These are phyloP conservation scores for Amanita thiersii DNA, from an alignment of 768 basidiomycete genomes.

Conservation along the genomic window DNA sequence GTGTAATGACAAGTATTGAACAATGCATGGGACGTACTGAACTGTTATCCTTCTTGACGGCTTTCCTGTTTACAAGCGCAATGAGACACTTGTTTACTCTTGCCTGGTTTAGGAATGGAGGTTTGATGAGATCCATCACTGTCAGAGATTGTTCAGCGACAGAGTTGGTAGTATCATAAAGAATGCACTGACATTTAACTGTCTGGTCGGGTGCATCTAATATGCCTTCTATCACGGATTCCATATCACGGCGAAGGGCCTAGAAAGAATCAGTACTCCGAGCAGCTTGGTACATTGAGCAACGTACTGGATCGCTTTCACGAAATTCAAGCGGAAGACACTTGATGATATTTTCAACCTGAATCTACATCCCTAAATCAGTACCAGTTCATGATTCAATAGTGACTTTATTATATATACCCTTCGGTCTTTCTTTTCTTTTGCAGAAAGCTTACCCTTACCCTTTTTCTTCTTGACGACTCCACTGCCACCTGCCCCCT, in stretches of 20 bases:
- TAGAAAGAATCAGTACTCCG: constrained; percentile 19
- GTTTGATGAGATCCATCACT: constrained; percentile 74
- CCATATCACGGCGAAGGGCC: constrained; percentile 72
- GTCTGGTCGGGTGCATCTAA: constrained; percentile 56
- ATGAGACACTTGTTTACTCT: constrained; percentile 92
- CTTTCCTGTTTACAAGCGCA: constrained; percentile 80
- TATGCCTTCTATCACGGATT: constrained; percentile 69
- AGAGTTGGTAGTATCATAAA: not conserved
- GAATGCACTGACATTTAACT: constrained; percentile 48
- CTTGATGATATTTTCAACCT: constrained; percentile 64
- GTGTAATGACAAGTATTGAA: not conserved
- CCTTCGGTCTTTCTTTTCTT: constrained; percentile 78
- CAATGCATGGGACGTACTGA: constrained; percentile 31
- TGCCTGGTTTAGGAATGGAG: constrained; percentile 82
- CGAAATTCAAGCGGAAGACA: constrained; percentile 85
- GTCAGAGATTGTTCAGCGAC: constrained; percentile 2
- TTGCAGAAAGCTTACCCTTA: constrained; percentile 64
- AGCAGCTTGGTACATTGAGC: not conserved
- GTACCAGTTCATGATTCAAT: not conserved
- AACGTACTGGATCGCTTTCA: constrained; percentile 76
- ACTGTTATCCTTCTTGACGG: constrained; percentile 67
- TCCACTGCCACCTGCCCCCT: constrained; percentile 25
- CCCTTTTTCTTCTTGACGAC: constrained; percentile 44
- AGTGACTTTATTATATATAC: constrained; percentile 33
- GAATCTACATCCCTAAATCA: constrained; percentile 28